Percentiles rank a stretch among this genome's conserved stretches.
phyloP scores from a whole-genome alignment of 495 filamentous ascomycete species.

The Hyaloscypha finlandica region DNA sequence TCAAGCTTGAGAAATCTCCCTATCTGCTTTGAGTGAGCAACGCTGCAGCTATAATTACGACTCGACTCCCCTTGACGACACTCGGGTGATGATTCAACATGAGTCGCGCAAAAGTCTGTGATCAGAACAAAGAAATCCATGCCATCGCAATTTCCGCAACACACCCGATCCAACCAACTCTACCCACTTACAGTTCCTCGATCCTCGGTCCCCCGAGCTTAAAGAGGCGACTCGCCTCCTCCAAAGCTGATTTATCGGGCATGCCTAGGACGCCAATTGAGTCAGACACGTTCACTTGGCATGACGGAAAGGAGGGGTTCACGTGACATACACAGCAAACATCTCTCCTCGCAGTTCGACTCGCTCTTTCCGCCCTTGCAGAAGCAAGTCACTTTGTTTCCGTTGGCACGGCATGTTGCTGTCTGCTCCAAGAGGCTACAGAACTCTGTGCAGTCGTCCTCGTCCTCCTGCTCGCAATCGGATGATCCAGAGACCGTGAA shows the following conservation, averaged over 20 bases:
- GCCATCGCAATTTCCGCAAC: neutral
- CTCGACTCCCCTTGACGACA: too few species aligned
- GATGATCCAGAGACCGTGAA: slow-evolving; percentile 7
- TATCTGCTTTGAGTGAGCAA: too few species aligned
- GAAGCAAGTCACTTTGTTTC: slow-evolving; percentile 21
- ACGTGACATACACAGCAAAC: slow-evolving; percentile 24
- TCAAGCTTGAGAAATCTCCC: too few species aligned
- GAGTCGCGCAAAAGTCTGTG: neutral
- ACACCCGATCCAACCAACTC: neutral
- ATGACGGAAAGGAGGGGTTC: neutral
- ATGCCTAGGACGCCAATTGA: slow-evolving; percentile 14
- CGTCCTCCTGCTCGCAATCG: slow-evolving; percentile 16
- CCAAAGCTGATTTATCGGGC: slow-evolving; percentile 16
- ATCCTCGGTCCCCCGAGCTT: slow-evolving; percentile 18
- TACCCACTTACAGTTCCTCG: slow-evolving; percentile 12
- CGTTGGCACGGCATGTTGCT: slow-evolving; percentile 9
- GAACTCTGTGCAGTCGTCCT: slow-evolving; percentile 20
- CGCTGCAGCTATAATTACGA: too few species aligned
- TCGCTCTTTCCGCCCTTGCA: slow-evolving; percentile 23
- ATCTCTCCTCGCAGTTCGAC: slow-evolving; percentile 22
- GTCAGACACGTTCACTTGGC: neutral
- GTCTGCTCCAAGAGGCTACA: slow-evolving; percentile 14
- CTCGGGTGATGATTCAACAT: too few species aligned
- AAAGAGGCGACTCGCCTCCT: slow-evolving; percentile 20
- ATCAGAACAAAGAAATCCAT: slow-evolving; percentile 5